phyloP scores from a whole-genome alignment of 768 basidiomycete species.

The Termitomyces sp. region DNA sequence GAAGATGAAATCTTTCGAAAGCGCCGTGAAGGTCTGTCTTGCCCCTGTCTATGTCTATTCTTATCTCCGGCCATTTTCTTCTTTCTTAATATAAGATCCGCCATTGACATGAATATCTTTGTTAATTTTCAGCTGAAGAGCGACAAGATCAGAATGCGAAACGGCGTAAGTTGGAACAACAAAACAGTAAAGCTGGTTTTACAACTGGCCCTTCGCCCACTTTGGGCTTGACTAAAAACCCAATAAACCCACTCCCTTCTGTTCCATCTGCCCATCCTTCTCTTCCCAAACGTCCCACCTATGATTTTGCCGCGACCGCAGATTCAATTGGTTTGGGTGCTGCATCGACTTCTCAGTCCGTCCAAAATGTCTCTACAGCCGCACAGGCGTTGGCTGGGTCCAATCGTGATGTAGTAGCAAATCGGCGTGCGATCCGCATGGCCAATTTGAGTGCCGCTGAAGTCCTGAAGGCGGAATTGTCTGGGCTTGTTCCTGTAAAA shows the following conservation, averaged over 20 bases:
- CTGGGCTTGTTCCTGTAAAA: conserved; percentile 47
- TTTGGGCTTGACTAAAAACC: conserved; percentile 40
- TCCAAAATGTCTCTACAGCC: conserved; percentile 52
- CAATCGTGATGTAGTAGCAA: conserved; percentile 88
- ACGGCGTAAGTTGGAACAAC: conserved; percentile 66
- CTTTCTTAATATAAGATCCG: conserved; percentile 14
- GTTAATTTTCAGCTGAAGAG: conserved; percentile 69
- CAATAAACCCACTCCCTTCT: conserved; percentile 30
- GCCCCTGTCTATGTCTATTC: conserved; percentile 12
- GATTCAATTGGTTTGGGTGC: conserved; percentile 77
- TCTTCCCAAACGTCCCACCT: conserved; percentile 57
- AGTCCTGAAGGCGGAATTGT: conserved; percentile 84
- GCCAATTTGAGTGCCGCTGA: conserved; percentile 97
- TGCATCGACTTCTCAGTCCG: conserved; percentile 50
- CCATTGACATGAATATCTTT: conserved; percentile 21
- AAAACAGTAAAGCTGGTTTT: conserved; percentile 32
- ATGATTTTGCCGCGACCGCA: conserved; percentile 69
- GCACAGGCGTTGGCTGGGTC: conserved; percentile 74
- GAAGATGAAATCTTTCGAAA: conserved; percentile 95
- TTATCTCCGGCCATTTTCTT: conserved; percentile 9
- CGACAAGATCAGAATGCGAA: conserved; percentile 91
- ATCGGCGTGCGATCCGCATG: conserved; percentile 86
- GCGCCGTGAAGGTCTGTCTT: conserved; percentile 81
- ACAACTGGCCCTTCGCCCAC: conserved; percentile 41
- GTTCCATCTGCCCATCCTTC: conserved; percentile 43